phyloP scores from a whole-genome alignment of 2,329 filamentous ascomycete species.

The Grosmannia penicillata region DNA sequence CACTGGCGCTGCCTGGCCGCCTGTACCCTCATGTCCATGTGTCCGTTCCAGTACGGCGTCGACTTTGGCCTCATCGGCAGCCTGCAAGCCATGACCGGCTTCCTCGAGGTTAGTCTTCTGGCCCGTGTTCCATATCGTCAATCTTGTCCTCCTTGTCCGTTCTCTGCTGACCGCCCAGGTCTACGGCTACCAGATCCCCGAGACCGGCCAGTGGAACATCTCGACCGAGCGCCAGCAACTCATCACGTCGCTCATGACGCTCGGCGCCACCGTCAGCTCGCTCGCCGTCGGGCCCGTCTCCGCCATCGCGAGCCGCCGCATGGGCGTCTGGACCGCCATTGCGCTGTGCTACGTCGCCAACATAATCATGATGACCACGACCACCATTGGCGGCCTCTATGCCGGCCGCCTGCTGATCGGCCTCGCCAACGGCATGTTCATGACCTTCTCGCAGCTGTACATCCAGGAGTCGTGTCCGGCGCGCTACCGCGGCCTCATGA shows the following conservation, averaged over 20 bases:
- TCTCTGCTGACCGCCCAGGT: too few relatives aligned
- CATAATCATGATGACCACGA: slow-evolving; percentile 42
- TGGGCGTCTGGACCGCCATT: slow-evolving; percentile 30
- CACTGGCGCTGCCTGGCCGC: slow-evolving; percentile 21
- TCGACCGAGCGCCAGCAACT: slow-evolving; percentile 27
- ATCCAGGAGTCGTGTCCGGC: slow-evolving; percentile 19
- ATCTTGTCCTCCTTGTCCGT: too few relatives aligned
- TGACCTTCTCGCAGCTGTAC: slow-evolving; percentile 32
- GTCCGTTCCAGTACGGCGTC: slow-evolving; percentile 35
- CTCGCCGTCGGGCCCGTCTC: slow-evolving; percentile 24
- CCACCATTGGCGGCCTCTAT: slow-evolving; percentile 36
- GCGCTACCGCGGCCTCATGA: slow-evolving; percentile 18
- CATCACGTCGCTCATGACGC: slow-evolving; percentile 32
- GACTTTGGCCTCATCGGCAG: slow-evolving; percentile 35
- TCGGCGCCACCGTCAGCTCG: slow-evolving; percentile 30
- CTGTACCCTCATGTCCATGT: slow-evolving; percentile 31
- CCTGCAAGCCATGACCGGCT: slow-evolving; percentile 34
- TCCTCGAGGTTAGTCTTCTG: slow-evolving; percentile 26
- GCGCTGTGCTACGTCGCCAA: slow-evolving; percentile 34
- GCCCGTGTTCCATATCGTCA: too few relatives aligned
- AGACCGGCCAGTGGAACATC: slow-evolving; percentile 24
- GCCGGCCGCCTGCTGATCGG: slow-evolving; percentile 39
- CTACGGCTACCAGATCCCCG: slow-evolving; percentile 20
- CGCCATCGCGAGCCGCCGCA: slow-evolving; percentile 17
- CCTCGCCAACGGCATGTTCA: slow-evolving; percentile 40